Base-by-base conservation (phyloP, 306 rosid genomes). In the Morella rubra region DNA sequence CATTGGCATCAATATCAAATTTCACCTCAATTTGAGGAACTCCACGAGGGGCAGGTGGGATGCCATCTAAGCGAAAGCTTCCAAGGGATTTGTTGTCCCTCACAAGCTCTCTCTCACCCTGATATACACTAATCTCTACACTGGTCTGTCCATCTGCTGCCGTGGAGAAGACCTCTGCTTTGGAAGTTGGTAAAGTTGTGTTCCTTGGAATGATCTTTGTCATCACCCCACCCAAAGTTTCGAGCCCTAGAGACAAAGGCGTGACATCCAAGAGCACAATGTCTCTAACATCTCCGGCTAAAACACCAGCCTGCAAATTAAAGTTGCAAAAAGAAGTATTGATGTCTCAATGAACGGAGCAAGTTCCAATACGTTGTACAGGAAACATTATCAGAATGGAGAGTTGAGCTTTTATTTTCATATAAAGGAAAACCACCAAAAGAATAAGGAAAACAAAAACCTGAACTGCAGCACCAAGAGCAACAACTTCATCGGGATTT, bases 21-120 rank as follows among this genome's bases (percentile, higher is more conserved):
- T 95, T 95, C 79, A 95, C 99, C 87, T 95, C 99, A 69, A 95
- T 90, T 85, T 95, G 99, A 58, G 99, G 99, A 73, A 90, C 97
- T 56, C 99, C 99, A 1, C 97, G 95, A 0, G 96, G 99, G 2
- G 97, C 99, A 45, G 97, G 97, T 0, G 97, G 97, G 66, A 95
- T 95, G 53, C 99, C 99, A 22, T 95, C 97, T 79, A 95, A 81
- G 5, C 97, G 92, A 91, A 95, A 95, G 79, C 97, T 95, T 53
- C 99, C 97, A 32, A 95, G 92, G 73, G 99, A 95, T 79, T 95
- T 95, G 79, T 95, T 95, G 82, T 92, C 99, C 87, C 97, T 84
- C 6, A 95, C 96, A 54, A 95, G 92, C 69, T 95, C 98, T 83
- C 98, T 82, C 80, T 95, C 98, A 0, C 98, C 98, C 74, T 95